Evolutionary conservation across 179 eudicot genomes (phyloP).

Genomic region (Beta macrorhiza): DNA sequence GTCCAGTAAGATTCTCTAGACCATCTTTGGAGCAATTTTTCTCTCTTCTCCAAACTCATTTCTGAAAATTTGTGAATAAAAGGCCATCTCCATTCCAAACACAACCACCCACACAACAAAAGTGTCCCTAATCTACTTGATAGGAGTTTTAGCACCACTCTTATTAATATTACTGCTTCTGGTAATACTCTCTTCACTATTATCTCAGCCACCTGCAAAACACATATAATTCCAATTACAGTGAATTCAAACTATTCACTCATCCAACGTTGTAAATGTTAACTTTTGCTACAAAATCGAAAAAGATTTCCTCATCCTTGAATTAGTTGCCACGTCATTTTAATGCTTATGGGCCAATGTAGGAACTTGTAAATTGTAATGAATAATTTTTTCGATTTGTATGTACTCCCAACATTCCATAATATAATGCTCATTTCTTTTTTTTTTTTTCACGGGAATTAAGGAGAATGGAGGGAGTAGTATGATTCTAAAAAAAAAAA

Average conservation of each 20-base stretch:
- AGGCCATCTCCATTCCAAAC: constrained; percentile 41
- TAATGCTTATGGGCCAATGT: too few species aligned
- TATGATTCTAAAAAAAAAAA: too few species aligned
- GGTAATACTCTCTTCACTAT: constrained; percentile 23
- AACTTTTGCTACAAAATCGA: too few species aligned
- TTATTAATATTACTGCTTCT: constrained; percentile 32
- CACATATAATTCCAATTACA: background rate
- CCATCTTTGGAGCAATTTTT: constrained; percentile 59
- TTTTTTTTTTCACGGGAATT: too few species aligned
- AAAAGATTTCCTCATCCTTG: too few species aligned
- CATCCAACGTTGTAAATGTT: too few species aligned
- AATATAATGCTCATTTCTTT: too few species aligned
- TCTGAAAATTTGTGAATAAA: constrained; percentile 35
- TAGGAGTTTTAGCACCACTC: constrained; percentile 28
- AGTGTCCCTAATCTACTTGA: constrained; percentile 43
- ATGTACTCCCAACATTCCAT: too few species aligned
- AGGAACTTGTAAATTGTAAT: too few species aligned
- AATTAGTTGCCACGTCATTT: too few species aligned
- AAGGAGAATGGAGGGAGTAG: too few species aligned
- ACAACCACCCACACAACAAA: constrained; percentile 33
- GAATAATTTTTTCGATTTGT: too few species aligned
- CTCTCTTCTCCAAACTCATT: constrained; percentile 35
- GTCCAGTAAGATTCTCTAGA: constrained; percentile 47
- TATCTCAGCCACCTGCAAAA: constrained; percentile 34
- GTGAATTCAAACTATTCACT: background rate